Conservation (phyloP, 192 early-diverging fungal genomes). For the Coemansia sp. region DNA sequence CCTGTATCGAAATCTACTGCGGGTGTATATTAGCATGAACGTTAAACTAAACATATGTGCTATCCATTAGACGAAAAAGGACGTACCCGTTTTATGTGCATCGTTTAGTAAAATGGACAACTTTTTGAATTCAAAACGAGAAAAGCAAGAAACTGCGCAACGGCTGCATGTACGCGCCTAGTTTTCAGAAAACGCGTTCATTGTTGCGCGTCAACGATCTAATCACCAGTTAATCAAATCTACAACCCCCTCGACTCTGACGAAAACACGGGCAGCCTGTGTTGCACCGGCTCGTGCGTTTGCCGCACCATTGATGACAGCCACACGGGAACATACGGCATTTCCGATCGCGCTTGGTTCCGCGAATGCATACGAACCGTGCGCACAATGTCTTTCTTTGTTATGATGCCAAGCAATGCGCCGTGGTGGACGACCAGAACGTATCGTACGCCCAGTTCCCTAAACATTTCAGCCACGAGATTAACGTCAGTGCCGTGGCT, state of each 20-base stretch:
- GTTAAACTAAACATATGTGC: background rate
- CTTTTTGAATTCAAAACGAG: background rate
- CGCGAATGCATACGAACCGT: constrained; percentile 47
- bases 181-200: background rate
- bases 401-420: constrained; percentile 62
- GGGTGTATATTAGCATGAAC: background rate
- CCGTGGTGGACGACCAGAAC: constrained; percentile 60
- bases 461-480: constrained; percentile 66
- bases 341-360: constrained; percentile 19
- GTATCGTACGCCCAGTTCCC: constrained; percentile 66
- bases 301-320: background rate
- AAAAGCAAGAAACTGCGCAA: background rate
- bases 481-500: constrained; percentile 61
- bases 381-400: constrained; percentile 68
- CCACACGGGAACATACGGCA: constrained; percentile 18
- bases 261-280: constrained; percentile 3
- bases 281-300: background rate
- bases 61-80: background rate
- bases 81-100: constrained; percentile 51
- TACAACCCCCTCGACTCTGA: constrained; percentile 31
- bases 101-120: background rate
- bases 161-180: background rate
- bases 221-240: background rate
- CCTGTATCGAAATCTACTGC: constrained; percentile 85
- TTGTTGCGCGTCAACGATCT: background rate